Base-by-base conservation (phyloP, 768 basidiomycete species). In the Rickenella mellea region DNA sequence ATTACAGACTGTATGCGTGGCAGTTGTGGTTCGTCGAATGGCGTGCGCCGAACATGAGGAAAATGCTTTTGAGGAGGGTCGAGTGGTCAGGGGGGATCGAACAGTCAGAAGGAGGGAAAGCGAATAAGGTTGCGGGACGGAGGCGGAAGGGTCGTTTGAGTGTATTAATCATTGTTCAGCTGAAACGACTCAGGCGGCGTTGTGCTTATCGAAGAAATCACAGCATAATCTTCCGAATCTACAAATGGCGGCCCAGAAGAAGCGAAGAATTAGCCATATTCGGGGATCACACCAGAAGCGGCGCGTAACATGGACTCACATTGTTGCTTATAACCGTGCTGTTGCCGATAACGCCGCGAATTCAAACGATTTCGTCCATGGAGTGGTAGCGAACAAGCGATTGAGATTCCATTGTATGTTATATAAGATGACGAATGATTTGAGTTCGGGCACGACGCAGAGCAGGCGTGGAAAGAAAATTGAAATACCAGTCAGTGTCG, bases 251-350 rank as follows among this genome's bases (percentile, higher is more conserved):
- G 26, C 37, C 31, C 17, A 38, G 32, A 32, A 39, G 35, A 22
- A 38, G 39, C 33, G 19, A 3, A 32, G 11, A 28, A 25, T 50
- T 31, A 25, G 32, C 37, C 28, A 17, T 22, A 29, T 39, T 15
- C 42, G 45, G 25, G 5, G 38, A 39, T 46, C 24, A 45, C 39
- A 25, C 27, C 47, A 32, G 27, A 42, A 39, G 35, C 40, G 42
- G 42, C 15, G 19, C 27, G 24, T 17, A 28, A 40, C 35, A 25
- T 22, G 3, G 24, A 79, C 80, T 67, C 63, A 83, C 80, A 47
- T 80, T 82, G 53, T 71, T 78, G 69, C 73, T 80, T 52, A 83
- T 73, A 49, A 82, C 73, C 42, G 78, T 66, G 58, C 80, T 82
- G n/a, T n/a, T n/a, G n/a, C n/a, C n/a, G 57, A 51, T 32, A 17